A percentile compares a stretch with the other conserved stretches of the same genome.
phyloP scores from a whole-genome alignment of 768 basidiomycete species.

The Auricularia heimuer region DNA sequence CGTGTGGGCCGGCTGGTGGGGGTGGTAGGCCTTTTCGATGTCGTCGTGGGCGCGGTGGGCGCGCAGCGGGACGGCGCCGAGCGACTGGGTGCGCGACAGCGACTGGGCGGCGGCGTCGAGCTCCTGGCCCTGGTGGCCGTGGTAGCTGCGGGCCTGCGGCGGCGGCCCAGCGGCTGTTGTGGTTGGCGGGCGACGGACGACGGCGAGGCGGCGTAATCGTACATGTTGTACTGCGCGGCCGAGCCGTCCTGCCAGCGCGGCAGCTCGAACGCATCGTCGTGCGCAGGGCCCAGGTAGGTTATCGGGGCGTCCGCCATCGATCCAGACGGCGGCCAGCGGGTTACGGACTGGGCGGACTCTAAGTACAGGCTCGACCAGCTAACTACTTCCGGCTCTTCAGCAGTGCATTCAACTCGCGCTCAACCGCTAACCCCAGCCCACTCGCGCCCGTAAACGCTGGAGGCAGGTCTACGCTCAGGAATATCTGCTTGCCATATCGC shows the following conservation, averaged over 20 bases:
- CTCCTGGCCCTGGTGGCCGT: conserved; percentile 28
- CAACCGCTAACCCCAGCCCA: conserved; percentile 38
- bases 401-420: conserved; percentile 49
- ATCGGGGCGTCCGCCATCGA: background rate
- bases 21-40: conserved; percentile 12
- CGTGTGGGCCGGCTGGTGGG: conserved; percentile 3
- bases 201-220: conserved; percentile 27
- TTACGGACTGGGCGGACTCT: conserved; percentile 7
- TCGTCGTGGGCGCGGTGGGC: conserved; percentile 14
- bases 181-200: conserved; percentile 39
- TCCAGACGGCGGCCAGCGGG: conserved; percentile 4
- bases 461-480: conserved; percentile 58
- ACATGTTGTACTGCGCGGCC: background rate
- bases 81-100: conserved; percentile 58
- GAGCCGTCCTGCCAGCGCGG: background rate
- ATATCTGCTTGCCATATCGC: conserved; percentile 57
- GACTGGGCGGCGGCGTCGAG: conserved; percentile 16
- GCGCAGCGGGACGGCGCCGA: conserved; percentile 35
- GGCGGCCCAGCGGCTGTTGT: conserved; percentile 37
- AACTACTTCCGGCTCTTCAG: conserved; percentile 35
- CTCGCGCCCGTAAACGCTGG: conserved; percentile 33
- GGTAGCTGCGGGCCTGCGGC: conserved; percentile 51
- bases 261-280: background rate
- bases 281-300: background rate
- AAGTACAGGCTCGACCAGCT: conserved; percentile 10